A percentile compares a stretch with the other conserved stretches of the same genome.
Conservation (phyloP, 2,329 filamentous ascomycete genomes). For the Neofusicoccum sp. region DNA sequence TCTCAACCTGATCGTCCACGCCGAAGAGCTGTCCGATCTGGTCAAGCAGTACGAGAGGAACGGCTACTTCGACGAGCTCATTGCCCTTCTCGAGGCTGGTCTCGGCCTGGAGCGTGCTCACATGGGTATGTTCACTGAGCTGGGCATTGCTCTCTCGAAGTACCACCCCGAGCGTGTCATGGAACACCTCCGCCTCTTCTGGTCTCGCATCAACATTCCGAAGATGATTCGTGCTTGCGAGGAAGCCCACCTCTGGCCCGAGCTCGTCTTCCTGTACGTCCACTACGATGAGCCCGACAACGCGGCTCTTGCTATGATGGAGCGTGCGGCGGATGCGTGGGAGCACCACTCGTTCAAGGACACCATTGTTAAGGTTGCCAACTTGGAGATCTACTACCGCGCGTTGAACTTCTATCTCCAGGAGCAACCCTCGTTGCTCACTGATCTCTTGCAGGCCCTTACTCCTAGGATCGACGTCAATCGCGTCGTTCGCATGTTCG, state of each 20-base stretch:
- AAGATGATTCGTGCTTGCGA: conserved; percentile 95
- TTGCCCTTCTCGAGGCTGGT: conserved; percentile 89
- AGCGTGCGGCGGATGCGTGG: conserved; percentile 96
- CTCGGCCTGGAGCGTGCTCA: conserved; percentile 71
- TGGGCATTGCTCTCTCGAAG: conserved; percentile 89
- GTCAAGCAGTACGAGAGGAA: conserved; percentile 97
- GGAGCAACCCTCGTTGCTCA: conserved; percentile 92
- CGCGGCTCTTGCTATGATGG: conserved; percentile 95
- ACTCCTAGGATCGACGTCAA: conserved; percentile 97
- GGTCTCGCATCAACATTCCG: conserved; percentile 95
- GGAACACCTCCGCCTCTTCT: conserved; percentile 99
- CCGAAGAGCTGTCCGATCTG: conserved; percentile 88
- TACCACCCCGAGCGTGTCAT: conserved; percentile 96
- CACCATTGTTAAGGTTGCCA: conserved; percentile 95
- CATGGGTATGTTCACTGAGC: conserved; percentile 95
- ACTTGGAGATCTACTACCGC: conserved; percentile 98
- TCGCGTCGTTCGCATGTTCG: conserved; percentile 98
- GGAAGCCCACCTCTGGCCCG: conserved; percentile 94
- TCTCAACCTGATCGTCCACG: conserved; percentile 96
- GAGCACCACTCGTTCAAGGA: conserved; percentile 99
- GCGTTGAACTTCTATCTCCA: conserved; percentile 96
- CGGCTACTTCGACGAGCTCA: conserved; percentile 98
- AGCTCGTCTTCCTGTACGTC: conserved; percentile 96
- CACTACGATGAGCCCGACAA: conserved; percentile 99
- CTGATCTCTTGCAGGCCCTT: conserved; percentile 89